Conservation (phyloP, 306 rosid genomes). For the Lathyrus sativus region DNA sequence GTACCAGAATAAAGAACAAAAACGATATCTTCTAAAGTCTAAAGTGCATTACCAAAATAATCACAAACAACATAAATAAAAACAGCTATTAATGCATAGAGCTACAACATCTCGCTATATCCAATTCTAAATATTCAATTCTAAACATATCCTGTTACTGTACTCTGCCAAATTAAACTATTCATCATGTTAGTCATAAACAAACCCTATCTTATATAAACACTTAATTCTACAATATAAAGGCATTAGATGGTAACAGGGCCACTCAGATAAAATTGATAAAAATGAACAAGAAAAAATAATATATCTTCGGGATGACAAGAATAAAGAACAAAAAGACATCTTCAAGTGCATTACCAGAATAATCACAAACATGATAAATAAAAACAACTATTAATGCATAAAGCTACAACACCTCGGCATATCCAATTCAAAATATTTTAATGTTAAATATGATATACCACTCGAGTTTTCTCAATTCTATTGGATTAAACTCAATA, state of each 20-base stretch:
- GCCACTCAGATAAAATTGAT: no score
- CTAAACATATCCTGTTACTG: no score
- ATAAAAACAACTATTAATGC: not conserved
- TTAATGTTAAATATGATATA: not conserved
- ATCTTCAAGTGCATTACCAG: no score
- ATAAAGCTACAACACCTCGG: conserved; percentile 10
- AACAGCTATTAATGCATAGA: conserved; percentile 5
- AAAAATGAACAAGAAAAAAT: no score
- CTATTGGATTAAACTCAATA: conserved; percentile 12
- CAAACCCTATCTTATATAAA: conserved; percentile 9
- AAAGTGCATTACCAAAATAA: not conserved
- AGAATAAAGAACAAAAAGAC: no score
- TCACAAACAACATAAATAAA: not conserved
- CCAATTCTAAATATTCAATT: conserved; percentile 8
- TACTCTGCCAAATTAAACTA: conserved; percentile 11
- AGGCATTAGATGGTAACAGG: not conserved
- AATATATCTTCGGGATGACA: no score
- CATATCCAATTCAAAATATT: conserved; percentile 16
- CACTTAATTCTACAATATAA: not conserved
- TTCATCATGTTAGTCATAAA: conserved; percentile 9
- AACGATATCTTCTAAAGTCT: not conserved
- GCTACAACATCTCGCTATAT: not conserved
- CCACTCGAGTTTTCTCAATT: not conserved
- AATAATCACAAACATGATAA: not conserved
- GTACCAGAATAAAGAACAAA: conserved; percentile 19